Conservation (phyloP, 2,329 filamentous ascomycete genomes). For the Epichloe coenophiala region DNA sequence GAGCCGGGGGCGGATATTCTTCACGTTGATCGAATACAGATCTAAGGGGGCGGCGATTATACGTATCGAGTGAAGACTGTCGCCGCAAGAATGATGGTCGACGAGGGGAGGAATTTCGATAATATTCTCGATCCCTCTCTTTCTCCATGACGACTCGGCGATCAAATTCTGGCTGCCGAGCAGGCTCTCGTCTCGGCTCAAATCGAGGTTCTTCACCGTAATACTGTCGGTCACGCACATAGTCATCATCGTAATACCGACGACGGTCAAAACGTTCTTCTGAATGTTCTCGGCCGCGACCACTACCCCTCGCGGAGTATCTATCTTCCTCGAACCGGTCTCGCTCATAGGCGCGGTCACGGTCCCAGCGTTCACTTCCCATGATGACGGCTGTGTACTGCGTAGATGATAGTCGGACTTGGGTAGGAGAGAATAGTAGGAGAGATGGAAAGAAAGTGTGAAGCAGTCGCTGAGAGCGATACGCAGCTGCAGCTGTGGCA, state of each 20-base stretch:
- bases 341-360: conserved; percentile 34
- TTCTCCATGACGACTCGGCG: conserved; percentile 42
- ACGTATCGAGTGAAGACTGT: conserved; percentile 83
- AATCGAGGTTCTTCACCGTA: conserved; percentile 40
- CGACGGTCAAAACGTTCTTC: conserved; percentile 37
- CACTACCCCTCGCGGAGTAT: conserved; percentile 23
- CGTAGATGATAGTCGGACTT: background rate
- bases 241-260: conserved; percentile 32
- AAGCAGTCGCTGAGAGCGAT: background rate
- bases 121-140: conserved; percentile 37
- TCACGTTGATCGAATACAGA: conserved; percentile 38
- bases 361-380: conserved; percentile 35
- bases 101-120: conserved; percentile 35
- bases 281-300: conserved; percentile 30
- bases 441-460: background rate
- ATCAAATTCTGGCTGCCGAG: conserved; percentile 30
- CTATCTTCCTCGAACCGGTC: conserved; percentile 37
- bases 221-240: conserved; percentile 35
- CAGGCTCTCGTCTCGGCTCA: conserved; percentile 17
- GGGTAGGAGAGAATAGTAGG: background rate
- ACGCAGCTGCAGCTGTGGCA: too few species aligned
- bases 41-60: conserved; percentile 56
- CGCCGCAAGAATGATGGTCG: conserved; percentile 60
- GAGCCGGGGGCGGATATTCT: conserved; percentile 48
- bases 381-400: conserved; percentile 8